A percentile compares a stretch with the other conserved stretches of the same genome.
These are phyloP conservation scores for Daldinia loculata DNA, from an alignment of 495 filamentous ascomycete species.

Conservation along the genomic window DNA sequence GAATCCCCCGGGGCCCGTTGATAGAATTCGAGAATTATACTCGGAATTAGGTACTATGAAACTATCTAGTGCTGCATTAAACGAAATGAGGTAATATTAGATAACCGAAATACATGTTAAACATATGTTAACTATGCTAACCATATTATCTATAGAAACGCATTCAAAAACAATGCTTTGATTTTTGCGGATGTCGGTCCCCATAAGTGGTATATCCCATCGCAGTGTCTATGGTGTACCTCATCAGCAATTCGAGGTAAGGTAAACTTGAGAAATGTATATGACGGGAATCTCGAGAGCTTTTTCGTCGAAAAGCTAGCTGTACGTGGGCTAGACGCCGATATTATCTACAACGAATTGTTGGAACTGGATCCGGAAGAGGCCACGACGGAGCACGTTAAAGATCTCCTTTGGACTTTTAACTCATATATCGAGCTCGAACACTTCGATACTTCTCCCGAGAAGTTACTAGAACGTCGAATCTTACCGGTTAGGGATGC, in stretches of 20 bases:
- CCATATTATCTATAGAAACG: conserved; percentile 20
- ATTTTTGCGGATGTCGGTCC: conserved; percentile 37
- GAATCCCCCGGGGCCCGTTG: conserved; percentile 2
- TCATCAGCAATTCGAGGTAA: conserved; percentile 49
- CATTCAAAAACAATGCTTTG: conserved; percentile 43
- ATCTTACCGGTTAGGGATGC: conserved; percentile 46
- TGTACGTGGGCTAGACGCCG: conserved; percentile 44
- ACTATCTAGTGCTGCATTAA: no score
- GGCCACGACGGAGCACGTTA: conserved; percentile 41
- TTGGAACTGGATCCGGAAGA: conserved; percentile 22
- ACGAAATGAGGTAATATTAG: conserved; percentile 9
- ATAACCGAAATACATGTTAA: neutral
- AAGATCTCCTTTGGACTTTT: conserved; percentile 48
- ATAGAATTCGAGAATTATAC: neutral
- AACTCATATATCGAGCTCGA: conserved; percentile 43
- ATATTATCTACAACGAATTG: conserved; percentile 51
- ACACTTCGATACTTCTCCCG: neutral
- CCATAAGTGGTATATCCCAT: conserved; percentile 45
- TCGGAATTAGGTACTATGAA: neutral
- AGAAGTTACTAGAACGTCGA: conserved; percentile 20
- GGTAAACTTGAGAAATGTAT: conserved; percentile 46
- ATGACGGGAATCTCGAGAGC: conserved; percentile 43
- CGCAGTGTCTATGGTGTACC: conserved; percentile 54
- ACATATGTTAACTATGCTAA: neutral
- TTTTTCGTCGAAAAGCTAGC: conserved; percentile 52